Base-by-base conservation (phyloP, 129 eudicot genomes). In the Ambrosia artemisiifolia region DNA sequence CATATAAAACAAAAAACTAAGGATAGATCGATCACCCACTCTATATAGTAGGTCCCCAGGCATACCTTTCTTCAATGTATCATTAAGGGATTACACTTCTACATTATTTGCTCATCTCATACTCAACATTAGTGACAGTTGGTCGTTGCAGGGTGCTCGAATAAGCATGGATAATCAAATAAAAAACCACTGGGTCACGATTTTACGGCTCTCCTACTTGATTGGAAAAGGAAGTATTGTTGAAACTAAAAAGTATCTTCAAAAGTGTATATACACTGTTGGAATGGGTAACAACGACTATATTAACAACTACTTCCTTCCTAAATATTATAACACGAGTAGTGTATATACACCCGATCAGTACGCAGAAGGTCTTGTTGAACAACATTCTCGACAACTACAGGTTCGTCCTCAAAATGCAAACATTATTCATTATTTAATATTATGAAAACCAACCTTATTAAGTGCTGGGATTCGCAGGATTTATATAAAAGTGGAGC, bases 211-310 rank as follows among this genome's bases (percentile, higher is more conserved):
- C 4, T 11, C 55, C 24, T 13, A 3, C 20, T 14, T 62, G 43
- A 59, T 69, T 35, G 75, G 78, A 24, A 77, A 61, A 4, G 91
- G 88, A 44, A 80, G 77, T 63, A 11, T 43, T 0, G 56, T 33
- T 32, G n/a, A 74, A 28, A 69, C 91, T 6, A 61, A 11, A 13
- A 50, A 72, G 11, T 76, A 82, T 71, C 75, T 90, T 32, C 43
- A 34, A 64, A 72, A 77, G 65, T 90, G 94, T 71, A 48, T 87
- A 7, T 90, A 87, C 77, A 61, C 77, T 0, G 85, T 90, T 1
- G 77, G 79, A 49, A 81, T 85, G 64, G 96, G 96, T 43, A 85
- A 55, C 57, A 90, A 90, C 38, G 96, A 90, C 65, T 90, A 87
- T 68, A 61, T 90, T 13, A 85, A 76, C 87, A 87, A 90, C 78